A percentile compares a stretch with the other conserved stretches of the same genome.
Conservation (phyloP, 192 early-diverging fungal genomes). For the Spizellomyces punctatus region DNA sequence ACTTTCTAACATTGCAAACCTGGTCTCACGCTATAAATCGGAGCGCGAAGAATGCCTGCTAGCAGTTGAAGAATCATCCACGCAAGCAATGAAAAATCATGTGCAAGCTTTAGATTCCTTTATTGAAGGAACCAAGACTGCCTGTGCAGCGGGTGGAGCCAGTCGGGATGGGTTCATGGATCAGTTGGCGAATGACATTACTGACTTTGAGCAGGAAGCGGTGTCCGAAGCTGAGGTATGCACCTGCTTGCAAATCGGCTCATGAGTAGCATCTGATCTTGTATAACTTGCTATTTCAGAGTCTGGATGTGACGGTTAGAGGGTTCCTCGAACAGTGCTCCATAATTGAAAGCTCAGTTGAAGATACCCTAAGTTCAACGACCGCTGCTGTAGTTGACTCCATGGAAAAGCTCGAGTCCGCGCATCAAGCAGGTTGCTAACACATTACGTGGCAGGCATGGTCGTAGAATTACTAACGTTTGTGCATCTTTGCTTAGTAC, state of each 20-base stretch:
- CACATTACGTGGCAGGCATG: no score
- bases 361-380: neutral
- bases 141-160: neutral
- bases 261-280: no score
- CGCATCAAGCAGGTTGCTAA: no score
- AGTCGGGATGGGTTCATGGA: slow-evolving; percentile 5
- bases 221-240: slow-evolving; percentile 2
- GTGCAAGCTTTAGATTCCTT: neutral
- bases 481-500: no score
- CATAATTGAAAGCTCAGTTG: slow-evolving; percentile 10
- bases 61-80: no score
- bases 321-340: slow-evolving; percentile 18
- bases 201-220: slow-evolving; percentile 3
- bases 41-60: slow-evolving; percentile 13
- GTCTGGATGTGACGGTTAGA: slow-evolving; percentile 2
- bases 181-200: slow-evolving; percentile 1
- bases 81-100: no score
- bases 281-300: neutral
- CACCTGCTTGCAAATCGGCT: neutral
- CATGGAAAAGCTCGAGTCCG: no score
- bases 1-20: slow-evolving; percentile 26
- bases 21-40: slow-evolving; percentile 28
- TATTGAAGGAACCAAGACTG: neutral
- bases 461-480: no score
- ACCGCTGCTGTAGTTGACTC: no score